These are phyloP conservation scores for Aspergillus asperescens DNA, from an alignment of 495 filamentous ascomycete species.

Conservation along the genomic window DNA sequence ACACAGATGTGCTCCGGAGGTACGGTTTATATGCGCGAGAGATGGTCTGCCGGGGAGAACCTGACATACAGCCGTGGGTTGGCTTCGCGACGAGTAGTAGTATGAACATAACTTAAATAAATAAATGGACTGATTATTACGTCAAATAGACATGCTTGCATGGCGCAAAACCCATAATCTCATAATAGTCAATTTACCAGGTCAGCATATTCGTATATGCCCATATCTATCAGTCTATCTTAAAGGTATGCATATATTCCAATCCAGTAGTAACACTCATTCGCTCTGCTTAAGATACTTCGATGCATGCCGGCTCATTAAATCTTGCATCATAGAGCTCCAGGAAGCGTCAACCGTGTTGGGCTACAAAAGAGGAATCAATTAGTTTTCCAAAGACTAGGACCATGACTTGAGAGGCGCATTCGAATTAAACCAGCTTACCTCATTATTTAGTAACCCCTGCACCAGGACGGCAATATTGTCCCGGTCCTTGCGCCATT, in stretches of 20 bases:
- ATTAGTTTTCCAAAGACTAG: constrained; percentile 1
- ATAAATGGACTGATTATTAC: too few species aligned
- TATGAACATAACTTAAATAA: too few species aligned
- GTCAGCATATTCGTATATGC: too few species aligned
- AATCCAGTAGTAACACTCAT: background rate
- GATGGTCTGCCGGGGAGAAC: constrained; percentile 30
- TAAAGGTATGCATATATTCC: background rate
- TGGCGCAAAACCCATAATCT: too few species aligned
- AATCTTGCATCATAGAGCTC: constrained; percentile 24
- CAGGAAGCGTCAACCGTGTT: constrained; percentile 25
- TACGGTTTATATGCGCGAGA: constrained; percentile 51
- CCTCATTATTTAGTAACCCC: constrained; percentile 51
- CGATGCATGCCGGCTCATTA: constrained; percentile 25
- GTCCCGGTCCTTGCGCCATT: constrained; percentile 50
- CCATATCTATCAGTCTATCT: background rate
- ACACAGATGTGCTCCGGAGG: constrained; percentile 47
- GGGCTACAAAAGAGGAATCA: constrained; percentile 17
- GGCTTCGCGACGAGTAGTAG: too few species aligned
- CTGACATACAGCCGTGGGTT: too few species aligned
- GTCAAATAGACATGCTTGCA: too few species aligned
- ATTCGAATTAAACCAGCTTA: constrained; percentile 22
- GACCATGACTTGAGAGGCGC: constrained; percentile 8
- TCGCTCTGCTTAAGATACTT: constrained; percentile 16
- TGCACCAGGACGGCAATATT: constrained; percentile 60
- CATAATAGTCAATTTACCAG: too few species aligned